A percentile compares a stretch with the other conserved stretches of the same genome.
phyloP scores from a whole-genome alignment of 1,284 basidiomycete genomes.

The Melanopsichium pennsylvanicum region DNA sequence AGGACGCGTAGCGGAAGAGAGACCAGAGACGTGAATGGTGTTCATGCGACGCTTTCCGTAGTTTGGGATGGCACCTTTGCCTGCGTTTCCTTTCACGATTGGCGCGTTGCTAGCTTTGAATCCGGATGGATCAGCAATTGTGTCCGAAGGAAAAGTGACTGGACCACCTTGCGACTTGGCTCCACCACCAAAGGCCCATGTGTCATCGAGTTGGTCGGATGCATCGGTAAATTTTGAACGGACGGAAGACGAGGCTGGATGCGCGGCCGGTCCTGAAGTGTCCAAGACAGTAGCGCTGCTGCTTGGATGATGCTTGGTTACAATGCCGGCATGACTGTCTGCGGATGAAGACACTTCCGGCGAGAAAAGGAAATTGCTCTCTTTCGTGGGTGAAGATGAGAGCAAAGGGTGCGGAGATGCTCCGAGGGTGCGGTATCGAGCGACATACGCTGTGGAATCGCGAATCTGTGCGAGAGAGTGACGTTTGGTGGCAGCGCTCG shows the following conservation, averaged over 20 bases:
- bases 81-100: conserved; percentile 54
- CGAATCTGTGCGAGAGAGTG: conserved; percentile 38
- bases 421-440: conserved; percentile 38
- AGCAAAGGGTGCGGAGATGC: conserved; percentile 29
- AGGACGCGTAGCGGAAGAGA: neutral
- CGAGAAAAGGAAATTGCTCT: conserved; percentile 1
- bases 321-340: conserved; percentile 11
- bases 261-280: conserved; percentile 13
- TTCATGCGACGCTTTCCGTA: conserved; percentile 52
- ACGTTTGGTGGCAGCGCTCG: conserved; percentile 11
- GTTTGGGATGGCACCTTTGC: conserved; percentile 56
- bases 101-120: conserved; percentile 10
- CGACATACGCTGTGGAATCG: conserved; percentile 38
- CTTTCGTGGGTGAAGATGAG: conserved; percentile 15
- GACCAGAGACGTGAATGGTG: conserved; percentile 22
- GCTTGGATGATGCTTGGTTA: conserved; percentile 1
- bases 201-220: conserved; percentile 34
- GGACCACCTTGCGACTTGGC: conserved; percentile 46
- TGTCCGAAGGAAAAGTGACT: conserved; percentile 5
- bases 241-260: conserved; percentile 12
- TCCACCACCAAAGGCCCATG: conserved; percentile 49
- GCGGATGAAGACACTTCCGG: neutral
- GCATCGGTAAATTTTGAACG: conserved; percentile 26
- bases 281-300: conserved; percentile 12
- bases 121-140: neutral